phyloP scores from a whole-genome alignment of 1,284 basidiomycete species.

The Filobasidium uniguttulatum region DNA sequence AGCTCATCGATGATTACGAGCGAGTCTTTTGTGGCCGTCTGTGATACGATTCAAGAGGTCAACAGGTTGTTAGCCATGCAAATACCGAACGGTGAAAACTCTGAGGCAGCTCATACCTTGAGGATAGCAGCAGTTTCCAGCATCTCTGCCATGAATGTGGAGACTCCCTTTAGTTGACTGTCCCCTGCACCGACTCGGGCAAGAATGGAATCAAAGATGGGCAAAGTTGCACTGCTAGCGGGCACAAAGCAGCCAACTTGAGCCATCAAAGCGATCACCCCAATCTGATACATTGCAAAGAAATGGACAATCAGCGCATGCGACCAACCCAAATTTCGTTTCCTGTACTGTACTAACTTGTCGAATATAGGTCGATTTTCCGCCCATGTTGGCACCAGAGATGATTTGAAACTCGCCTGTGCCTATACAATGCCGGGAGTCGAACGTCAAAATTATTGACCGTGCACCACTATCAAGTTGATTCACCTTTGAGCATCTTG shows the following conservation, averaged over 20 bases:
- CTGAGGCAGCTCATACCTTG: constrained; percentile 44
- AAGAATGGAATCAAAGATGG: constrained; percentile 90
- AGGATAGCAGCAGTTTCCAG: constrained; percentile 81
- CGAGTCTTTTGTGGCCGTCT: constrained; percentile 84
- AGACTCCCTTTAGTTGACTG: constrained; percentile 92
- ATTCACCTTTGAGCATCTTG: constrained; percentile 26
- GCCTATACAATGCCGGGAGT: constrained; percentile 21
- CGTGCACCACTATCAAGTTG: not conserved
- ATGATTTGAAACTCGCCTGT: constrained; percentile 39
- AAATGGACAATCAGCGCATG: constrained; percentile 10
- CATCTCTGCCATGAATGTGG: constrained; percentile 99
- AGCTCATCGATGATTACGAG: constrained; percentile 92
- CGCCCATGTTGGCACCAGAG: constrained; percentile 89
- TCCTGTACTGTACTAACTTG: constrained; percentile 42
- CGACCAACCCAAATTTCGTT: not conserved
- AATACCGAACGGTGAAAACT: not conserved
- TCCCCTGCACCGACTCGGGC: constrained; percentile 96
- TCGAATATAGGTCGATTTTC: constrained; percentile 85
- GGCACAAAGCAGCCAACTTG: constrained; percentile 94
- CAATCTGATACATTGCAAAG: constrained; percentile 58
- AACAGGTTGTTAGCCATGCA: not conserved
- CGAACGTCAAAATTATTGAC: not conserved
- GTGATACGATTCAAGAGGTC: constrained; percentile 2
- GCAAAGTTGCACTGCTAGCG: constrained; percentile 66
- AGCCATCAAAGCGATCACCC: constrained; percentile 88